A percentile compares a stretch with the other conserved stretches of the same genome.
These are phyloP conservation scores for Brettanomyces sp. DNA, from an alignment of 805 yeast species.

Conservation along the genomic window DNA sequence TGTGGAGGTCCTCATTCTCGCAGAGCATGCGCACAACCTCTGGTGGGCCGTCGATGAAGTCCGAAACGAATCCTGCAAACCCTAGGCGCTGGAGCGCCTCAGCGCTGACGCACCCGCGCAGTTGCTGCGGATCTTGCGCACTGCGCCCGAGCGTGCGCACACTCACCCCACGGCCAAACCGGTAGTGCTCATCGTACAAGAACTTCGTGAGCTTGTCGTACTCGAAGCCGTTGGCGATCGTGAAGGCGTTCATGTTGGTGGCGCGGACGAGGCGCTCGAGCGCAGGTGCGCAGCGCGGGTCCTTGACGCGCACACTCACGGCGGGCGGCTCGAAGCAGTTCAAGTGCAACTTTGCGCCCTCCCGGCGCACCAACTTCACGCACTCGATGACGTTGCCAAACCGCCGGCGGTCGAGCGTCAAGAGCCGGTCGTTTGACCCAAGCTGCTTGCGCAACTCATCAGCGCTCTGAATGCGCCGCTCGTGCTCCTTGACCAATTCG, in stretches of 20 bases:
- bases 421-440: constrained; percentile 42
- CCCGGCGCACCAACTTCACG: constrained; percentile 32
- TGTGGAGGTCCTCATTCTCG: constrained; percentile 37
- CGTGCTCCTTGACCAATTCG: background rate
- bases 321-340: constrained; percentile 67
- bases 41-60: constrained; percentile 63
- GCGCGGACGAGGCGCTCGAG: constrained; percentile 49
- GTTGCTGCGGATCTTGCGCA: constrained; percentile 5
- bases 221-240: constrained; percentile 45
- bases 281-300: constrained; percentile 40
- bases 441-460: constrained; percentile 8
- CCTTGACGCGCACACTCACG: constrained; percentile 47
- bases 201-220: constrained; percentile 35
- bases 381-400: constrained; percentile 25
- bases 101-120: constrained; percentile 1
- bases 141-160: constrained; percentile 36
- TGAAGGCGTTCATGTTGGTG: constrained; percentile 50
- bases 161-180: constrained; percentile 35
- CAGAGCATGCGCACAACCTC: constrained; percentile 67
- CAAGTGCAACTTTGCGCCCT: constrained; percentile 12
- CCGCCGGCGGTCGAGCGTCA: constrained; percentile 29
- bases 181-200: constrained; percentile 28
- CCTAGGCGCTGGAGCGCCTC: constrained; percentile 37
- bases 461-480: background rate
- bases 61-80: constrained; percentile 73